Evolutionary conservation across 169 alveolate genomes (phyloP), one percentile per base, ranked within the genome.

Genomic region (Plasmodium fragile): DNA sequence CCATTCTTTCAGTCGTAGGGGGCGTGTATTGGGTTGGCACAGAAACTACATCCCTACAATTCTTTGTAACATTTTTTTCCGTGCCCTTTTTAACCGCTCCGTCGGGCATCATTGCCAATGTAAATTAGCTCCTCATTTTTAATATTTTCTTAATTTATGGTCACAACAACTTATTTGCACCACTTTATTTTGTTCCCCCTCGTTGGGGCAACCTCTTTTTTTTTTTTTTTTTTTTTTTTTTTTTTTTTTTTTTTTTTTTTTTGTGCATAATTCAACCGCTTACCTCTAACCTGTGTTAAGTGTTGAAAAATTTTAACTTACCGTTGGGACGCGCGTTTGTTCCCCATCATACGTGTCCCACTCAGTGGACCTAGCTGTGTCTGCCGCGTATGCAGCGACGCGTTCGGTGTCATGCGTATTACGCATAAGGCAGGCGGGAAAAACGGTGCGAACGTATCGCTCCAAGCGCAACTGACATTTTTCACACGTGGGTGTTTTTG

Each of bases 1-100:
- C 97, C 97, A 18, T 96, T 81, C 73, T 85, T 96, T 55, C 92
- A 72, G 52, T 81, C 90, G 13, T 81, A 32, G 52, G 7, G 25
- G 2, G 11, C 18, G 4, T 11, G 13, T 70, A n/a, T 70, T 69
- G 36, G 39, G 79, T 28, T 0, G 39, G 41, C 11, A 4, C 11
- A 32, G 79, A 2, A 36, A 49, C 59, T 49, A 49, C 59, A 18
- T 18, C 59, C 22, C 22, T 49, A 22, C 22, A 16, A 16, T 16
- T 8, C 25, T 49, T 49, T 49, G 59, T 22, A 16, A 22, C 22
- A 3, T 16, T 8, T 49, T 49, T 49, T 49, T 49, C 59, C 59
- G 59, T 16, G 59, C 25, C 59, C 7, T 13, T 49, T 49, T 49
- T 49, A 49, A 49, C 25, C 22, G 59, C 59, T 49, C 59, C 59